Evolutionary conservation across 768 basidiomycete species (phyloP).

Genomic region (Xerocomellus intermedius): DNA sequence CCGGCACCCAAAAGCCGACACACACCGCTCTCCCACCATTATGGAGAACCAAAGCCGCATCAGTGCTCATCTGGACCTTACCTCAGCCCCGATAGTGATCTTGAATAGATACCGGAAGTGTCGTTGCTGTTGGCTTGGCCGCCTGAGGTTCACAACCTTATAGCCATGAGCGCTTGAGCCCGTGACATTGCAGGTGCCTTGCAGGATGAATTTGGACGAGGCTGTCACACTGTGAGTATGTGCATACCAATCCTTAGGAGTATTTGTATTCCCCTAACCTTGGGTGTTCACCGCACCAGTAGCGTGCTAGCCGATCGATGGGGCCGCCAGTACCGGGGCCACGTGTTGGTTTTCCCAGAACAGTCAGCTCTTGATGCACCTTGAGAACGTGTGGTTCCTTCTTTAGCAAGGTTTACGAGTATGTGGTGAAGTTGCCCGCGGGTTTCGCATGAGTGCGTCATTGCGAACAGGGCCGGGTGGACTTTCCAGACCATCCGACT

Average conservation of each 20-base stretch:
- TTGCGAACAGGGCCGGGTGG: slow-evolving; percentile 10
- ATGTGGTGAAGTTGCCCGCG: slow-evolving; percentile 18
- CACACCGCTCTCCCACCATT: slow-evolving; percentile 4
- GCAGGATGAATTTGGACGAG: not conserved
- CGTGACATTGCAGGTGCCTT: not conserved
- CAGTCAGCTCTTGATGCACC: slow-evolving; percentile 10
- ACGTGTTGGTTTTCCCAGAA: slow-evolving; percentile 19
- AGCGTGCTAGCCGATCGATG: not conserved
- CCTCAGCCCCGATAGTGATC: not conserved
- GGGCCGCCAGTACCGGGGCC: slow-evolving; percentile 4
- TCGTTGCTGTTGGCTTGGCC: not conserved
- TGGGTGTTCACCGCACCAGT: not conserved
- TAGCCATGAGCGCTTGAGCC: too few species aligned
- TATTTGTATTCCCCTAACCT: slow-evolving; percentile 25
- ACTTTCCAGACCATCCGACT: not conserved
- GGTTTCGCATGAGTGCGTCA: slow-evolving; percentile 23
- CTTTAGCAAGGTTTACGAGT: slow-evolving; percentile 15
- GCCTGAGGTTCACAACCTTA: not conserved
- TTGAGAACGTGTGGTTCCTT: slow-evolving; percentile 16
- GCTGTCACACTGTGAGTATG: slow-evolving; percentile 13
- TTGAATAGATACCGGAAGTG: not conserved
- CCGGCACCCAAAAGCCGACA: slow-evolving; percentile 10
- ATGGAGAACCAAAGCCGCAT: not conserved
- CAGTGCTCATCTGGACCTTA: not conserved
- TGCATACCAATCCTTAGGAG: not conserved